Conservation (phyloP, 352 stramenopile genomes). For the Phytopythium ostracodes region DNA sequence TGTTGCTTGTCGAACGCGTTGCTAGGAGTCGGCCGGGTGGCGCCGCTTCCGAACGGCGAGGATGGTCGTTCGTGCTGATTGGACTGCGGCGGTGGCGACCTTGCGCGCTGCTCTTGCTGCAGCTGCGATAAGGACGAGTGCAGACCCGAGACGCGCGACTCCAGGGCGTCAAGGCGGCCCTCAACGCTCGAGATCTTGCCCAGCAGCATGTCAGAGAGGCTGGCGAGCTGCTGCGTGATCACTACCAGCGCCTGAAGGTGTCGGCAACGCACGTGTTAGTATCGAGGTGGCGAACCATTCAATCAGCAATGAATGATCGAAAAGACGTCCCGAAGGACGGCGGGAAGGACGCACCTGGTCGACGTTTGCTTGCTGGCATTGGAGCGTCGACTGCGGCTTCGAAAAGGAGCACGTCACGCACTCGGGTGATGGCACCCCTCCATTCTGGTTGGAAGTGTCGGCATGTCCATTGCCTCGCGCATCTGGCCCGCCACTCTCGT, state of each 20-base stretch:
- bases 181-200: slow-evolving; percentile 38
- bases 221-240: slow-evolving; percentile 28
- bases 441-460: not conserved
- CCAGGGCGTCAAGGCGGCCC: slow-evolving; percentile 22
- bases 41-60: not conserved
- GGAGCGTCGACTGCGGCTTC: not conserved
- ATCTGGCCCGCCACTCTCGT: not conserved
- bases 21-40: not conserved
- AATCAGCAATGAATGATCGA: not conserved
- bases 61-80: not conserved
- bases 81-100: not conserved
- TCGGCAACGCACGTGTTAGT: no score
- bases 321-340: not conserved
- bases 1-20: not conserved
- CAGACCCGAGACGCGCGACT: slow-evolving; percentile 25
- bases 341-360: not conserved
- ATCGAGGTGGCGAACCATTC: not conserved
- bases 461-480: not conserved
- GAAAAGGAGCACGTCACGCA: not conserved
- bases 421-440: not conserved
- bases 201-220: slow-evolving; percentile 27
- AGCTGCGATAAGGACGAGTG: slow-evolving; percentile 5
- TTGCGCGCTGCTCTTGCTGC: not conserved
- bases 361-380: not conserved
- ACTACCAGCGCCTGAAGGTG: slow-evolving; percentile 11